These are phyloP conservation scores for Hansfordia pulvinata DNA, from an alignment of 2,329 filamentous ascomycete genomes.

Conservation along the genomic window DNA sequence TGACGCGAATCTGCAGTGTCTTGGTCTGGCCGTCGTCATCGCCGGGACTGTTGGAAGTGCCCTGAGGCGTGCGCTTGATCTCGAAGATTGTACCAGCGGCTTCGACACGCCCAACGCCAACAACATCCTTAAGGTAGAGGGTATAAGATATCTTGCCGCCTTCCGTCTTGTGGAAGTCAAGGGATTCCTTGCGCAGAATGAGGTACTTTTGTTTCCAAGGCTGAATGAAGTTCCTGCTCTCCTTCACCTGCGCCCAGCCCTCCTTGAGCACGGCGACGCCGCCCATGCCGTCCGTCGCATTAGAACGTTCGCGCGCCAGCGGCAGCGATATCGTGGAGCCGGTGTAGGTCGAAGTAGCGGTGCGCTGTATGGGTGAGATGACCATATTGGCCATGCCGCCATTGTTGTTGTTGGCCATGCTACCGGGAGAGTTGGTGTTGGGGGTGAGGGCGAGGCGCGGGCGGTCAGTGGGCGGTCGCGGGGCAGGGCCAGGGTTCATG, in stretches of 20 bases:
- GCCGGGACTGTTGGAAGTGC: slow-evolving; percentile 55
- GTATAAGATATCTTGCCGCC: slow-evolving; percentile 79
- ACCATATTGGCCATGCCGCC: slow-evolving; percentile 71
- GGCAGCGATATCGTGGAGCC: slow-evolving; percentile 62
- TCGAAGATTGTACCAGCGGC: slow-evolving; percentile 87
- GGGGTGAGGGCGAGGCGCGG: slow-evolving; percentile 72
- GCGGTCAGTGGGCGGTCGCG: slow-evolving; percentile 73
- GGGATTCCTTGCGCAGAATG: slow-evolving; percentile 79
- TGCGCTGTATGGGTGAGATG: slow-evolving; percentile 56
- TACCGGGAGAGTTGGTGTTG: slow-evolving; percentile 59
- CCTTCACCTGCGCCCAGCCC: slow-evolving; percentile 76
- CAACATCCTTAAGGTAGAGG: slow-evolving; percentile 74
- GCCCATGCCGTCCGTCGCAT: slow-evolving; percentile 47
- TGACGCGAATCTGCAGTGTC: slow-evolving; percentile 83
- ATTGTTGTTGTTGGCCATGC: slow-evolving; percentile 68
- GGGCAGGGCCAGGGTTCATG: slow-evolving; percentile 94
- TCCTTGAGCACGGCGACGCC: slow-evolving; percentile 68
- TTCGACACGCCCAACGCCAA: slow-evolving; percentile 83
- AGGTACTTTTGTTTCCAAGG: slow-evolving; percentile 86
- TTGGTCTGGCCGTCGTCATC: slow-evolving; percentile 71
- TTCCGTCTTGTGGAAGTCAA: slow-evolving; percentile 91
- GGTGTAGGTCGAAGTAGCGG: slow-evolving; percentile 52
- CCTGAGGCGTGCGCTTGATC: slow-evolving; percentile 64
- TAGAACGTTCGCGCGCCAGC: slow-evolving; percentile 47
- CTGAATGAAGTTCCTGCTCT: slow-evolving; percentile 75